These are phyloP conservation scores for Austropuccinia psidii DNA, from an alignment of 1,284 basidiomycete species.

Conservation along the genomic window DNA sequence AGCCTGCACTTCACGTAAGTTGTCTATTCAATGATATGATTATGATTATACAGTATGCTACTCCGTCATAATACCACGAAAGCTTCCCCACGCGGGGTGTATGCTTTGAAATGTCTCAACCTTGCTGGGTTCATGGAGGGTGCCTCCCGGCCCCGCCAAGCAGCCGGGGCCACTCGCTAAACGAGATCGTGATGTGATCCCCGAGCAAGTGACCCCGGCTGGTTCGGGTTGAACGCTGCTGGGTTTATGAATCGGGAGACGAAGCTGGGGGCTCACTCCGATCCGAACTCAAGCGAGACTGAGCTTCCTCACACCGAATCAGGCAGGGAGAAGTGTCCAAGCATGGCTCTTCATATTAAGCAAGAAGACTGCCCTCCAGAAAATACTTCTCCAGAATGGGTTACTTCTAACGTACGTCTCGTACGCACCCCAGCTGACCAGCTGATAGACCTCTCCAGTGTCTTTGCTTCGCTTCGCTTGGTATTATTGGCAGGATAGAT, in stretches of 20 bases:
- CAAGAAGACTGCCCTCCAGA: neutral
- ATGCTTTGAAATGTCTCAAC: no score
- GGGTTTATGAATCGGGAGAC: neutral
- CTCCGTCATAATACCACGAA: neutral
- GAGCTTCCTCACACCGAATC: constrained; percentile 3
- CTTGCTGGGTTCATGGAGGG: neutral
- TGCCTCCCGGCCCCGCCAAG: neutral
- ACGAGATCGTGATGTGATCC: constrained; percentile 5
- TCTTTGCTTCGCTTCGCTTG: neutral
- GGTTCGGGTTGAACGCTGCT: neutral
- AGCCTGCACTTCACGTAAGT: constrained; percentile 8
- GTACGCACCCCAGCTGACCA: no score
- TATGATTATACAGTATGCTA: neutral
- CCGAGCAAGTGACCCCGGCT: constrained; percentile 13
- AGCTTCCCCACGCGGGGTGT: neutral
- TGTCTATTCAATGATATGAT: neutral
- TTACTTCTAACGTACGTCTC: constrained; percentile 9
- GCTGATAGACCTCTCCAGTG: no score
- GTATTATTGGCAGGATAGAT: neutral
- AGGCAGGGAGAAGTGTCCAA: constrained; percentile 16
- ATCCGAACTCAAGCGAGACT: no score
- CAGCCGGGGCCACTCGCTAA: neutral
- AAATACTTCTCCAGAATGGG: constrained; percentile 13
- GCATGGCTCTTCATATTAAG: neutral
- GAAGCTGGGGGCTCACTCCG: neutral